These are phyloP conservation scores for Bacidia rubella DNA, from an alignment of 495 filamentous ascomycete species.

Conservation along the genomic window DNA sequence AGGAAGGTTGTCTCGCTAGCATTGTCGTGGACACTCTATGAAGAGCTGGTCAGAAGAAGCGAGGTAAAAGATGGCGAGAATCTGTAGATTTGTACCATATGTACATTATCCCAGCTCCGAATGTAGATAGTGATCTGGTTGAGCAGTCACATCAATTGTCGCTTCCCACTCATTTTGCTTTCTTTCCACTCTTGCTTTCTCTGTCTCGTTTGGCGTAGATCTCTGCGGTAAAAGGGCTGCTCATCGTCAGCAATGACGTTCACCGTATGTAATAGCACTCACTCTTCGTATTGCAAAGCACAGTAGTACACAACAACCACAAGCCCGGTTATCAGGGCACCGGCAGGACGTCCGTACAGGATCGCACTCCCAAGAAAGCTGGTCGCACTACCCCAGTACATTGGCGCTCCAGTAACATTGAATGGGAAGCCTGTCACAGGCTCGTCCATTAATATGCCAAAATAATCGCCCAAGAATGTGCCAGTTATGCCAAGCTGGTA, in stretches of 20 bases:
- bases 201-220: conserved; percentile 85
- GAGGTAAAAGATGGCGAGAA: conserved; percentile 45
- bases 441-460: conserved; percentile 91
- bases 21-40: conserved; percentile 91
- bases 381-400: conserved; percentile 92
- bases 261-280: conserved; percentile 21
- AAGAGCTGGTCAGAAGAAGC: conserved; percentile 71
- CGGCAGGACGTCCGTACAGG: conserved; percentile 78
- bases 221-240: conserved; percentile 76
- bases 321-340: conserved; percentile 57
- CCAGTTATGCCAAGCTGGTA: conserved; percentile 91
- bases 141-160: neutral
- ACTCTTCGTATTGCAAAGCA: conserved; percentile 83
- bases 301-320: conserved; percentile 71
- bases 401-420: conserved; percentile 80
- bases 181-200: conserved; percentile 32
- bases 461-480: conserved; percentile 96
- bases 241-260: neutral
- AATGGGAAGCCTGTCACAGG: conserved; percentile 92
- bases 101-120: neutral
- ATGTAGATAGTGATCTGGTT: neutral
- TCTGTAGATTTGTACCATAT: neutral
- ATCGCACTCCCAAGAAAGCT: conserved; percentile 86
- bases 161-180: conserved; percentile 17
- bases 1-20: conserved; percentile 86